Conservation (phyloP, 1,284 basidiomycete genomes). For the Ustilago curta region DNA sequence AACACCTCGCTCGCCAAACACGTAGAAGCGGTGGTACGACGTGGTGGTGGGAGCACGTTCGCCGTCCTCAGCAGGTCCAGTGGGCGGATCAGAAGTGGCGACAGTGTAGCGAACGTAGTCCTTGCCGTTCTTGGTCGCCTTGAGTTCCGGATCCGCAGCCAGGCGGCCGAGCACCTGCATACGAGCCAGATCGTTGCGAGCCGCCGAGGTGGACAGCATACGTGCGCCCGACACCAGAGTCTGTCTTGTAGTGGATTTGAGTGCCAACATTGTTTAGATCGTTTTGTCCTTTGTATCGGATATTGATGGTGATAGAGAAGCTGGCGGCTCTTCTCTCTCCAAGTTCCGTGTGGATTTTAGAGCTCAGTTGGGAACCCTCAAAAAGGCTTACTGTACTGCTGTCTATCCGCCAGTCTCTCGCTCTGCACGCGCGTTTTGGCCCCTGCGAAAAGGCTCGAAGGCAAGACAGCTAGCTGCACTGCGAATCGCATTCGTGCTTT, state of each 20-base stretch:
- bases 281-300: neutral
- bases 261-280: conserved; percentile 20
- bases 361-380: conserved; percentile 14
- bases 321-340: neutral
- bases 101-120: conserved; percentile 67
- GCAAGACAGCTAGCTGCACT: neutral
- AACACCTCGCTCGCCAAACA: conserved; percentile 59
- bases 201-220: conserved; percentile 59
- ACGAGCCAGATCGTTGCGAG: conserved; percentile 55
- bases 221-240: conserved; percentile 28
- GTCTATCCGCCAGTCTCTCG: neutral
- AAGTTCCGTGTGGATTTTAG: conserved; percentile 14
- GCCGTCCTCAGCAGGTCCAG: conserved; percentile 58
- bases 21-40: conserved; percentile 62
- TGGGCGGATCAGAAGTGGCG: conserved; percentile 62
- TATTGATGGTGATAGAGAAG: neutral
- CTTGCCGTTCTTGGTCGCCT: conserved; percentile 65
- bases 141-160: conserved; percentile 62
- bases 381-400: neutral
- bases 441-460: neutral
- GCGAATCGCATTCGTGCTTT: conserved; percentile 5
- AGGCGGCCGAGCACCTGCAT: conserved; percentile 67
- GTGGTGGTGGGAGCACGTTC: conserved; percentile 51
- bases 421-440: conserved; percentile 13
- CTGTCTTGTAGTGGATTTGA: conserved; percentile 25